Conservation (phyloP, 768 basidiomycete genomes). For the Lentinula detonsa region DNA sequence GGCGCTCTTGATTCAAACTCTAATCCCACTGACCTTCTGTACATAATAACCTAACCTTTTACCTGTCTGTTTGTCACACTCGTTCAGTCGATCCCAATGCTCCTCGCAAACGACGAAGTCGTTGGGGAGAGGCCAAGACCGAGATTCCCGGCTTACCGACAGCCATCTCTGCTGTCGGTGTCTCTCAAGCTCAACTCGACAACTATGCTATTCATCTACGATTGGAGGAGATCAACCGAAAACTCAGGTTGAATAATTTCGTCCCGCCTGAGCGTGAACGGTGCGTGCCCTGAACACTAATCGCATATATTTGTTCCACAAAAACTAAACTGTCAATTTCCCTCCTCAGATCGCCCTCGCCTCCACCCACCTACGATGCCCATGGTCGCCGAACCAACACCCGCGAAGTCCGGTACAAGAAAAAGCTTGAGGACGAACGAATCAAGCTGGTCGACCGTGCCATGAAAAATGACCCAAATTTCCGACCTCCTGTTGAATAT, state of each 20-base stretch:
- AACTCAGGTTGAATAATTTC: conserved; percentile 89
- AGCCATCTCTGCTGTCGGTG: conserved; percentile 87
- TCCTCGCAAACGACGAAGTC: conserved; percentile 91
- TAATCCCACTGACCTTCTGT: conserved; percentile 34
- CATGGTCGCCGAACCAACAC: conserved; percentile 99
- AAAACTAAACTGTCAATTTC: not conserved
- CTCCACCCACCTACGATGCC: conserved; percentile 94
- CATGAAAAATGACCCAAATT: conserved; percentile 97
- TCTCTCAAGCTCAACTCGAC: conserved; percentile 93
- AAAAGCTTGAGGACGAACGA: conserved; percentile 90
- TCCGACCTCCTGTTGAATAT: conserved; percentile 95
- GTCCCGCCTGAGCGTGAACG: conserved; percentile 94
- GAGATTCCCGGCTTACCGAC: conserved; percentile 92
- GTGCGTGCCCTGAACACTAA: conserved; percentile 30
- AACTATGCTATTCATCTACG: conserved; percentile 96
- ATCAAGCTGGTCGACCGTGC: conserved; percentile 91
- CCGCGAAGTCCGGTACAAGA: conserved; percentile 96
- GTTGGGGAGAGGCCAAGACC: conserved; percentile 94
- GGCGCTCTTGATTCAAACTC: not conserved
- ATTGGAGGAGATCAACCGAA: conserved; percentile 95
- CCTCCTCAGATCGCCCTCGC: conserved; percentile 76
- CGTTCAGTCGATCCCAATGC: conserved; percentile 73
- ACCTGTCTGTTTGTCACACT: conserved; percentile 36
- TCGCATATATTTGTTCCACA: conserved; percentile 20
- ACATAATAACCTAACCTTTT: conserved; percentile 49